Evolutionary conservation across 2,329 filamentous ascomycete species (phyloP), one percentile per base, ranked within the genome.

Genomic region (Biscogniauxia mediterranea): DNA sequence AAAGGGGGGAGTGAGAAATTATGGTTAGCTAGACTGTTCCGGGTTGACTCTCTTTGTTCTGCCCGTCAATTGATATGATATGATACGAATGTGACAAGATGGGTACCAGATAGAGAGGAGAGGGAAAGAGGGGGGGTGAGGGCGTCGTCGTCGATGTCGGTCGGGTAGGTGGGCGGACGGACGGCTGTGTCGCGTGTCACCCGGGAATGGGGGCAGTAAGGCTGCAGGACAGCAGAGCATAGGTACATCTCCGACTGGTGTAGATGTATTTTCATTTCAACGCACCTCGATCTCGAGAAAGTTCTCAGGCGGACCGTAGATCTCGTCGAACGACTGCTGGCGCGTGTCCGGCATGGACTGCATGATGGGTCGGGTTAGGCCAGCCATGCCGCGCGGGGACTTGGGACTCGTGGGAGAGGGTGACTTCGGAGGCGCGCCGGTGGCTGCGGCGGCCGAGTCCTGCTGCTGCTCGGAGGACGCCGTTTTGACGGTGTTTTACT

Each of bases 231-330:
- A 61, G 57, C 11, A 32, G 7, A 5, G 5, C 23, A 23, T 17
- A 46, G 15, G 38, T n/a, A 46, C 3, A 46, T 46, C 32, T 23
- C 8, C 32, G 7, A 7, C 15, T 17, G 15, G 15, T n/a, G 38
- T 15, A 17, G 15, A 46, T 5, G 38, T 46, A n/a, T 13, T 46
- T 46, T 13, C 3, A 9, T 42, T 23, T 23, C 23, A 46, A 74
- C 79, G 61, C 77, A 95, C 93, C 84, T 99, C 95, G 66, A 99
- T 97, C 82, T 99, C 95, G 58, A 99, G 86, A 75, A 98, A 97
- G 82, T 99, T 99, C 83, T 99, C 95, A 5, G 95, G 95, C 54
- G 94, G 92, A 15, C 93, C 95, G 78, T 99, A 99, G 76, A 98
- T 97, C 84, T 99, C 95, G 80, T 99, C 95, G 75, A 97, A 98